Conservation (phyloP, 148 eudicot species). For the Diospyros lotus region DNA sequence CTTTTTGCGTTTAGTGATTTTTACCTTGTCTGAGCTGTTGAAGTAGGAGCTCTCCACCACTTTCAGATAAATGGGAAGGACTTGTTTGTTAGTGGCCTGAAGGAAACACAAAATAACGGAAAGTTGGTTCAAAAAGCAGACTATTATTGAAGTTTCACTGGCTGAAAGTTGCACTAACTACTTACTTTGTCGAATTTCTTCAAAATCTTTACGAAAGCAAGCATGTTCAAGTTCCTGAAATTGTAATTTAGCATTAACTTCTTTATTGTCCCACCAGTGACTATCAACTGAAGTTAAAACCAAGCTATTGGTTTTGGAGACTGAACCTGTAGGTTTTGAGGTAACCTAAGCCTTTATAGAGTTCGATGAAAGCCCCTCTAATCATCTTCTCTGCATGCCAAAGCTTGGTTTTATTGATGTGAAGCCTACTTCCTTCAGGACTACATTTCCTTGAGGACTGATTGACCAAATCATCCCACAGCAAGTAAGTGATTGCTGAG, state of each 20-base stretch:
- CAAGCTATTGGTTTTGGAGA: neutral
- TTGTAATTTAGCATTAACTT: slow-evolving; percentile 6
- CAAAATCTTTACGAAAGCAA: slow-evolving; percentile 82
- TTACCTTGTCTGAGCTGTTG: slow-evolving; percentile 91
- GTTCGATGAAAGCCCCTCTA: slow-evolving; percentile 81
- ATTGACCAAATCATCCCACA: slow-evolving; percentile 69
- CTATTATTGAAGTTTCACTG: neutral
- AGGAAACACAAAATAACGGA: slow-evolving; percentile 14
- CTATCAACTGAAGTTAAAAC: neutral
- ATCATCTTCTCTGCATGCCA: slow-evolving; percentile 96
- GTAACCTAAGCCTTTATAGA: slow-evolving; percentile 80
- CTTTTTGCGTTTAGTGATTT: slow-evolving; percentile 11
- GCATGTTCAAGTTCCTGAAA: slow-evolving; percentile 93
- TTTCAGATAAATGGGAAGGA: slow-evolving; percentile 70
- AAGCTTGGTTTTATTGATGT: slow-evolving; percentile 66
- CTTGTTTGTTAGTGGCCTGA: slow-evolving; percentile 87
- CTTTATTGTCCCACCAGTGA: slow-evolving; percentile 3
- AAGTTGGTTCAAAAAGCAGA: slow-evolving; percentile 2
- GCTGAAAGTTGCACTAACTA: slow-evolving; percentile 5
- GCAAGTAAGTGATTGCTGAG: slow-evolving; percentile 69
- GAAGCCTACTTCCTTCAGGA: slow-evolving; percentile 48
- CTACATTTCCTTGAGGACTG: slow-evolving; percentile 66
- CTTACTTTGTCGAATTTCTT: slow-evolving; percentile 96
- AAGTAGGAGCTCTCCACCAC: slow-evolving; percentile 95
- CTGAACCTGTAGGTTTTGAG: slow-evolving; percentile 82